A percentile compares a stretch with the other conserved stretches of the same genome.
These are phyloP conservation scores for Talaromyces sp. DNA, from an alignment of 2,329 filamentous ascomycete species.

Conservation along the genomic window DNA sequence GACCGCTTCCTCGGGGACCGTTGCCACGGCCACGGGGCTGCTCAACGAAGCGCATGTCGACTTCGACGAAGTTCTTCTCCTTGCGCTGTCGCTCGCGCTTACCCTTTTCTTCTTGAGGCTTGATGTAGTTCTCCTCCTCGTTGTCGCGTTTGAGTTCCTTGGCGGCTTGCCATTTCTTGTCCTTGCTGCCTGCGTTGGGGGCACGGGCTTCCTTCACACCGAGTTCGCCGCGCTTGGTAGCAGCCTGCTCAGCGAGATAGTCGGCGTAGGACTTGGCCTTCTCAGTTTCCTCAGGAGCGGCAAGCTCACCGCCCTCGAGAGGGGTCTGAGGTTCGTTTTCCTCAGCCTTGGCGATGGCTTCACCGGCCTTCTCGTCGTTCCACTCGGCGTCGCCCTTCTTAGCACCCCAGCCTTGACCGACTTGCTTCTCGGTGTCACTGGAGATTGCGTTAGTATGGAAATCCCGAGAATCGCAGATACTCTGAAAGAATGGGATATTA, in stretches of 20 bases:
- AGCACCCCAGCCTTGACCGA: slow-evolving; percentile 83
- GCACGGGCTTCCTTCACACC: slow-evolving; percentile 70
- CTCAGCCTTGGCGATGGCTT: slow-evolving; percentile 80
- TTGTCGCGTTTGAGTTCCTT: slow-evolving; percentile 57
- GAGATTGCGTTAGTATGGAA: slow-evolving; percentile 22
- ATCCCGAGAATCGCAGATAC: not conserved
- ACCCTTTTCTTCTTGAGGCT: slow-evolving; percentile 68
- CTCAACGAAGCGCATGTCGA: slow-evolving; percentile 79
- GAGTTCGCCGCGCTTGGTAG: slow-evolving; percentile 67
- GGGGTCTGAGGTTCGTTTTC: slow-evolving; percentile 63
- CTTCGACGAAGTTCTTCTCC: slow-evolving; percentile 83
- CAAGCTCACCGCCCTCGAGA: slow-evolving; percentile 38
- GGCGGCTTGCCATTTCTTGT: slow-evolving; percentile 90
- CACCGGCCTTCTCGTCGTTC: slow-evolving; percentile 86
- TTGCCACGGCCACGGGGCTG: slow-evolving; percentile 52
- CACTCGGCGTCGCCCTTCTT: slow-evolving; percentile 75
- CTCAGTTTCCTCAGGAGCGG: slow-evolving; percentile 53
- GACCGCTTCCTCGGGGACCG: slow-evolving; percentile 43
- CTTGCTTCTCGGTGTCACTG: slow-evolving; percentile 44
- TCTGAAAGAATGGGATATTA: slow-evolving; percentile 5
- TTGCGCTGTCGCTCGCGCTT: slow-evolving; percentile 81
- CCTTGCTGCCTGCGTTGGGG: slow-evolving; percentile 87
- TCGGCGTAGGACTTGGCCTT: slow-evolving; percentile 86
- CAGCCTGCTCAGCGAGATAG: slow-evolving; percentile 71
- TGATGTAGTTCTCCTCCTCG: slow-evolving; percentile 68